A percentile compares a stretch with the other conserved stretches of the same genome.
Evolutionary conservation across 108 stramenopile species (phyloP).

Genomic region (Cylindrotheca fusiformis): DNA sequence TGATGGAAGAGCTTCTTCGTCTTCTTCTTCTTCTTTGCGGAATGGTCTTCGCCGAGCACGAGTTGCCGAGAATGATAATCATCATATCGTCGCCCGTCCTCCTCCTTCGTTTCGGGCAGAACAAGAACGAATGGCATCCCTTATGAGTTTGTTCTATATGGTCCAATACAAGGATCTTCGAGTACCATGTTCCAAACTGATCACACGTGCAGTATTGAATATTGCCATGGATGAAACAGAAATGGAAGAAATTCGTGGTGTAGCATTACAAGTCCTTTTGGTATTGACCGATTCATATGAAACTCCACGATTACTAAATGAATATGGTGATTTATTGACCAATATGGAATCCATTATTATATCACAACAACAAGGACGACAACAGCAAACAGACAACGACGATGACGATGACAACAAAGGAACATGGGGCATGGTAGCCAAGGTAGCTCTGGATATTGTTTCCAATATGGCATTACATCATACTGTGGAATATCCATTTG

Average conservation of each 20-base stretch:
- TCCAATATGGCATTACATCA: background rate
- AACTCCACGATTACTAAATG: background rate
- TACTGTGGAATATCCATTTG: background rate
- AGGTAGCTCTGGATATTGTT: background rate
- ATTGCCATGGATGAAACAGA: background rate
- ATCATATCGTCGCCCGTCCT: background rate
- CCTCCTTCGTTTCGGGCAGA: too few relatives aligned
- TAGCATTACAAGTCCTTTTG: background rate
- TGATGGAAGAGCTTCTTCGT: too few relatives aligned
- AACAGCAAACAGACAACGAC: background rate
- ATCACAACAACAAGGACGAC: background rate
- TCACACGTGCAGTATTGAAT: background rate
- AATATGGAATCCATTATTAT: background rate
- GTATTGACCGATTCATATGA: background rate
- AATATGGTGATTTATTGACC: background rate
- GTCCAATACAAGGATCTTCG: background rate
- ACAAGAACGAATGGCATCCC: background rate
- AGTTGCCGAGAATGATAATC: background rate
- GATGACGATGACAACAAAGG: too few relatives aligned
- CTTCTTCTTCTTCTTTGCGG: too few relatives aligned
- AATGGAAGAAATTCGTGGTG: background rate
- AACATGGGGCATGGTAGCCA: background rate
- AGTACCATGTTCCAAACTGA: background rate
- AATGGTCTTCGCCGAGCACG: background rate
- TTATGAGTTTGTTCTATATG: background rate